A percentile compares a stretch with the other conserved stretches of the same genome.
phyloP scores from a whole-genome alignment of 345 rosid species.

The Dimocarpus longan region DNA sequence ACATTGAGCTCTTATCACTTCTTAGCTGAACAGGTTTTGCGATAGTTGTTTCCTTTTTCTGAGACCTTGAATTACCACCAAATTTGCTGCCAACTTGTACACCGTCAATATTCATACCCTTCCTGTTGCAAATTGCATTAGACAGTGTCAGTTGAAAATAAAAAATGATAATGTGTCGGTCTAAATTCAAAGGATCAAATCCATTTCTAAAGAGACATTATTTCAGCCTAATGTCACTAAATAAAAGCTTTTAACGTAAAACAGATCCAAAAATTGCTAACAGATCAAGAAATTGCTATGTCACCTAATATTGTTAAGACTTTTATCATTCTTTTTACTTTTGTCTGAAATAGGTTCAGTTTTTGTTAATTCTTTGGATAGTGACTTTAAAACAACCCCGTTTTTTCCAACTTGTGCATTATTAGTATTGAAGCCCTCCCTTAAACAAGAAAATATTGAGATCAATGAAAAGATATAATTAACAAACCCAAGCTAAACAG shows the following conservation, averaged over 20 bases:
- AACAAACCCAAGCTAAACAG: neutral
- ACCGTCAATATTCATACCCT: slow-evolving; percentile 28
- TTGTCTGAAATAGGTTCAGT: slow-evolving; percentile 31
- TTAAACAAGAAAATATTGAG: slow-evolving; percentile 22
- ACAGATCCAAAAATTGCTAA: neutral
- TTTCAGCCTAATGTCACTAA: neutral
- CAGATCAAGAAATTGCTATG: neutral
- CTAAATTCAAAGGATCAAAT: slow-evolving; percentile 6
- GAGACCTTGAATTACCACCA: slow-evolving; percentile 34
- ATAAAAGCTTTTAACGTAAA: neutral
- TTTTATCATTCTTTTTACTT: slow-evolving; percentile 33
- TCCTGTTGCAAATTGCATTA: slow-evolving; percentile 28
- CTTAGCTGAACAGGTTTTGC: slow-evolving; percentile 39
- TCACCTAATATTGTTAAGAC: slow-evolving; percentile 40
- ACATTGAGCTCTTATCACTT: slow-evolving; percentile 38
- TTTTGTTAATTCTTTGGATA: slow-evolving; percentile 17
- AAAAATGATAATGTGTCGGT: neutral
- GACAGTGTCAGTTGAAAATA: slow-evolving; percentile 13
- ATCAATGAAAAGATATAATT: neutral
- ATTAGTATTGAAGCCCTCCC: slow-evolving; percentile 29
- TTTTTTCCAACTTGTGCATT: slow-evolving; percentile 36
- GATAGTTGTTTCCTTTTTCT: slow-evolving; percentile 39
- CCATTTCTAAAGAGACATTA: neutral
- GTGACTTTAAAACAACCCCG: slow-evolving; percentile 25
- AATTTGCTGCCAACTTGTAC: slow-evolving; percentile 34